Base-by-base conservation (phyloP, 116 monocot species). In the Zostera marina region DNA sequence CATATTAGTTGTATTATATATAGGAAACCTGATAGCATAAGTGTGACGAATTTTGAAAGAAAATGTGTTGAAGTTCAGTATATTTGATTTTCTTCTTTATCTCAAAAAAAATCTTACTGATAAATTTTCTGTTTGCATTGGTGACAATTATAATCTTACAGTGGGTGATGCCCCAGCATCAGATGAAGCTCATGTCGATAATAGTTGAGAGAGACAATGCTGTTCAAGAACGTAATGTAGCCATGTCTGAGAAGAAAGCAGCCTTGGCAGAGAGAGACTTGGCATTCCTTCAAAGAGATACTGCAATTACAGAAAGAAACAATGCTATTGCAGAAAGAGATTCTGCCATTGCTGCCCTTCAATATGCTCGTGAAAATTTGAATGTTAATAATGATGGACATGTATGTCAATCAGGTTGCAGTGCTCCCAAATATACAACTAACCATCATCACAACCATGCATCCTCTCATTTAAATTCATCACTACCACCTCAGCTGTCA, bases 131-230 rank as follows among this genome's bases (percentile, higher is more conserved):
- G 2, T 39, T 11, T 51, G 21, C 52, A 11, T 41, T 49, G 21
- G n/a, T n/a, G n/a, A n/a, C n/a, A n/a, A n/a, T n/a, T n/a, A 22
- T 54, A n/a, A 20, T 43, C 10, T 64, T 23, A 42, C 66, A 80
- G 84, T 81, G 84, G 81, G 77, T 82, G 76, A 76, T 84, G 73
- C 69, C 81, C 62, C 84, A 77, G 21, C 68, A 75, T 73, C 88
- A 81, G 62, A 74, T 79, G 71, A 89, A 89, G 65, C 44, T 81
- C 26, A 72, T 84, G 67, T 47, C 80, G 12, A 15, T 79, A 22
- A 74, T 79, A 26, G 67, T 74, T 1, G 88, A 82, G 66, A 62
- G 82, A 13, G 83, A 88, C 56, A 58, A 42, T 47, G 71, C 76
- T n/a, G 42, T 76, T 11, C 76, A 79, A 15, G 81, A 90, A 60